Base-by-base conservation (phyloP, 768 basidiomycete species). In the Agaricus sinodeliciosus region DNA sequence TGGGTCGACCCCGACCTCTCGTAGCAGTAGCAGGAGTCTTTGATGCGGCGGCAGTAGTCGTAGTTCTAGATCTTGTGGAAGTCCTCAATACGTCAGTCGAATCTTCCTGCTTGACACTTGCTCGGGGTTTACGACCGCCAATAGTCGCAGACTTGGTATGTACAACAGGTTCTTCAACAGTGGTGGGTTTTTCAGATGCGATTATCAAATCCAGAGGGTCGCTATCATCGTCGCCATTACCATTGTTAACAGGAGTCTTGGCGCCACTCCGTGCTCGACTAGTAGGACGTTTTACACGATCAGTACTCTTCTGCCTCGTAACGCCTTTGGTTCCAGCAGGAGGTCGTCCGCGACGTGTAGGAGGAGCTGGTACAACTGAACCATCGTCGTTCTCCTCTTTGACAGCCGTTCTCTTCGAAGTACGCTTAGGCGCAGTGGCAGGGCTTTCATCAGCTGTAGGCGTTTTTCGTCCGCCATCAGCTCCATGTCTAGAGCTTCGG, bases 121-220 rank as follows among this genome's bases (percentile, higher is more conserved):
- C 56, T 58, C 11, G 50, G 53, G 41, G 57, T 57, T 46, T 58
- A 62, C 59, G 57, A 61, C 55, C 57, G 58, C 54, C 8, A 8
- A 11, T 60, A 28, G 52, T 28, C 7, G 19, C 57, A 50, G 55
- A 58, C 9, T 59, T 50, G 40, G 59, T 62, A 12, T 43, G 48
- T 6, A 49, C 46, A 9, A 52, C 53, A 18, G 58, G 56, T 36
- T 57, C 59, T 6, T 55, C 44, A 42, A 60, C 60, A 5, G 16
- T 15, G 15, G 22, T 16, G 26, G 16, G 25, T 8, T 45, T 25
- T 5, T 44, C 45, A 19, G 57, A 55, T 15, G 48, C 49, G 7
- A 49, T 58, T n/a, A 64, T 58, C 3, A 62, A 51, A 42, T 62
- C 60, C 16, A 61, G 58, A 22, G 62, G 58, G 41, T 59, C 58